Conservation (phyloP, 208 protist species). For the Novymonas esmeraldas region DNA sequence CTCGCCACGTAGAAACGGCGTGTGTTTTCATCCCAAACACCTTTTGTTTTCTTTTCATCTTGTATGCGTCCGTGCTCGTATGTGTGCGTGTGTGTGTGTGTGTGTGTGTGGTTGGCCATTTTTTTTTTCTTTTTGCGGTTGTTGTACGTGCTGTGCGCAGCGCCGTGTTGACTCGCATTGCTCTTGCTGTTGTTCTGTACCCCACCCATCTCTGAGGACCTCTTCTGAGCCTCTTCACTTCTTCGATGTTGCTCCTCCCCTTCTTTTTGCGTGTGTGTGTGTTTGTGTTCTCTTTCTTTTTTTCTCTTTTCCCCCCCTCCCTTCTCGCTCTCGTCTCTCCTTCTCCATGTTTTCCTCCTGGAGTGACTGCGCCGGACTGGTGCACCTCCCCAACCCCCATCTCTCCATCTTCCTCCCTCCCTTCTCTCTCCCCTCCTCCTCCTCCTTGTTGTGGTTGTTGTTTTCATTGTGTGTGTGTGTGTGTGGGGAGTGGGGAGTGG, state of each 20-base stretch:
- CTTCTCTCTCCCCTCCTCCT: no score
- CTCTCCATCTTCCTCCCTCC: no score
- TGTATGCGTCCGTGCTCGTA: not conserved
- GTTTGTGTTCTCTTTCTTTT: not conserved
- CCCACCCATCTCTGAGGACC: no score
- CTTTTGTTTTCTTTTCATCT: not conserved
- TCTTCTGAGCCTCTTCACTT: no score
- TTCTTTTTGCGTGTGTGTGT: not conserved
- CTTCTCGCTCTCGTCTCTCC: not conserved
- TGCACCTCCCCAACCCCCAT: no score
- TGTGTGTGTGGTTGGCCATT: not conserved
- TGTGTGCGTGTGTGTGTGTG: not conserved
- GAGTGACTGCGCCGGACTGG: no score
- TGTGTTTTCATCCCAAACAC: not conserved
- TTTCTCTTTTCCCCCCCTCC: not conserved
- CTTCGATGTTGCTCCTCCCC: not conserved
- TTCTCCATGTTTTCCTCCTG: not conserved
- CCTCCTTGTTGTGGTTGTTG: no score
- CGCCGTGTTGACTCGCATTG: no score
- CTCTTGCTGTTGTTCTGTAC: no score
- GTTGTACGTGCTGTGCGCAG: not conserved
- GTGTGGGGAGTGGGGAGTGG: no score
- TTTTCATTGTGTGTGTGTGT: no score
- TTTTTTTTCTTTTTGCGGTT: no score
- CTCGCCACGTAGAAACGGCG: not conserved